Conservation (phyloP, 2,329 filamentous ascomycete species). For the Penicillium sp. region DNA sequence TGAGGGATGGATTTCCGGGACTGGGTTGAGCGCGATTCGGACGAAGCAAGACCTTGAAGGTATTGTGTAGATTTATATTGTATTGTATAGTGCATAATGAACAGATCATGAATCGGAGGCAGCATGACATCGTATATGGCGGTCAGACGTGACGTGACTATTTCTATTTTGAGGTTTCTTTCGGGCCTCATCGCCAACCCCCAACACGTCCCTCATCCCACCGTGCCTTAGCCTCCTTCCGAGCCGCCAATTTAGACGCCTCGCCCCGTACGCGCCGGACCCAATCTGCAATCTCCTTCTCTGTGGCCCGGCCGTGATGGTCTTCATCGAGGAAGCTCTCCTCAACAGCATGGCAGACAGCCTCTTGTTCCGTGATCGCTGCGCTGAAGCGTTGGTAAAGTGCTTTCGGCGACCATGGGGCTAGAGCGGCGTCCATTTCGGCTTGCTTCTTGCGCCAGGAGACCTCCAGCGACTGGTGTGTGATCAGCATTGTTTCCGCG, state of each 20-base stretch:
- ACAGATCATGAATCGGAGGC: conserved; percentile 3
- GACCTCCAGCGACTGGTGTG: conserved; percentile 83
- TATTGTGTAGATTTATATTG: background rate
- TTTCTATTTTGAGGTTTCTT: background rate
- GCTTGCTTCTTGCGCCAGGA: conserved; percentile 86
- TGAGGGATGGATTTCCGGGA: background rate
- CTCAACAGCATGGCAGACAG: conserved; percentile 76
- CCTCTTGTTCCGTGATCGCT: conserved; percentile 78
- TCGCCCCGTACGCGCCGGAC: conserved; percentile 77
- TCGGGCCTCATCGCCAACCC: conserved; percentile 70
- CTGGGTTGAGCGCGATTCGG: background rate
- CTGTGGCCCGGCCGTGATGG: conserved; percentile 58
- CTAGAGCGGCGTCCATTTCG: conserved; percentile 82
- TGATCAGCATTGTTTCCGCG: conserved; percentile 77
- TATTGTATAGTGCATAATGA: background rate
- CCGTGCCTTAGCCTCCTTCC: conserved; percentile 82
- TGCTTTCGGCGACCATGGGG: conserved; percentile 80
- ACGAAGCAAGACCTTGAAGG: background rate
- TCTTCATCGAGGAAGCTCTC: conserved; percentile 82
- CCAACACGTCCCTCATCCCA: conserved; percentile 97
- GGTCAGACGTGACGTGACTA: background rate
- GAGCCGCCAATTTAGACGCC: conserved; percentile 72
- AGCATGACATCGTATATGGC: conserved; percentile 12
- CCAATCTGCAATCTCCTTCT: conserved; percentile 85
- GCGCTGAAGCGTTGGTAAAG: conserved; percentile 79